phyloP scores from a whole-genome alignment of 208 protist genomes.

The Acanthamoeba sp. region DNA sequence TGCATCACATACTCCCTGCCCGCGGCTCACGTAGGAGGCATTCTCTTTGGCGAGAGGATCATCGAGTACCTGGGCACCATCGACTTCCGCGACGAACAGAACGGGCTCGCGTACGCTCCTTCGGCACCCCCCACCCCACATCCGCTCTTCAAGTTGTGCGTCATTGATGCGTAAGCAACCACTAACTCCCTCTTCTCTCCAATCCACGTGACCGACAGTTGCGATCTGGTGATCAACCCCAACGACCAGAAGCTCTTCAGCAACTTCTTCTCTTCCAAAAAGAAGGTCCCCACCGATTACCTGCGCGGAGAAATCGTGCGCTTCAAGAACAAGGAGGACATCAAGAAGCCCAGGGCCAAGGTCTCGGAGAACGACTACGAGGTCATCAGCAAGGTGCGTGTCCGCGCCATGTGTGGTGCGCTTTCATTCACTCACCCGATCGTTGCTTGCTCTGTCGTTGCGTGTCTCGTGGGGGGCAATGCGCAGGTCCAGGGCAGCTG shows the following conservation, averaged over 20 bases:
- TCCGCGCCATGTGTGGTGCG: background rate
- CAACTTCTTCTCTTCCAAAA: conserved; percentile 78
- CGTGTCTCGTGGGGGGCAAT: too few species aligned
- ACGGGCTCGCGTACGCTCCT: conserved; percentile 65
- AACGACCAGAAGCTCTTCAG: conserved; percentile 76
- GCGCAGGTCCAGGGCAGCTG: conserved; percentile 76
- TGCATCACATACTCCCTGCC: conserved; percentile 71
- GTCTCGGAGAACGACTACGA: background rate
- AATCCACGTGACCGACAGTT: background rate
- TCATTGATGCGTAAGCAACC: background rate
- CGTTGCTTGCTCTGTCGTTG: background rate
- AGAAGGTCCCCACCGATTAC: conserved; percentile 61
- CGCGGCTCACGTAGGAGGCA: conserved; percentile 76
- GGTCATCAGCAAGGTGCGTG: background rate
- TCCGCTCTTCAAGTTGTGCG: background rate
- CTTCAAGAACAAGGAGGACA: conserved; percentile 14
- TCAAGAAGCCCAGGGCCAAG: conserved; percentile 39
- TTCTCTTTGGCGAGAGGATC: conserved; percentile 79
- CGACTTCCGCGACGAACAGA: conserved; percentile 76
- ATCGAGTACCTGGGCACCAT: conserved; percentile 81
- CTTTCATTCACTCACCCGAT: background rate
- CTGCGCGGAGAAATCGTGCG: conserved; percentile 24
- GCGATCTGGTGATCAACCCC: conserved; percentile 80
- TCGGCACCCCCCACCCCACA: background rate
- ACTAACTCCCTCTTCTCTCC: background rate